Percentiles rank a stretch among this genome's conserved stretches.
These are phyloP conservation scores for Allium fistulosum DNA, from an alignment of 106 monocot genomes.

Conservation along the genomic window DNA sequence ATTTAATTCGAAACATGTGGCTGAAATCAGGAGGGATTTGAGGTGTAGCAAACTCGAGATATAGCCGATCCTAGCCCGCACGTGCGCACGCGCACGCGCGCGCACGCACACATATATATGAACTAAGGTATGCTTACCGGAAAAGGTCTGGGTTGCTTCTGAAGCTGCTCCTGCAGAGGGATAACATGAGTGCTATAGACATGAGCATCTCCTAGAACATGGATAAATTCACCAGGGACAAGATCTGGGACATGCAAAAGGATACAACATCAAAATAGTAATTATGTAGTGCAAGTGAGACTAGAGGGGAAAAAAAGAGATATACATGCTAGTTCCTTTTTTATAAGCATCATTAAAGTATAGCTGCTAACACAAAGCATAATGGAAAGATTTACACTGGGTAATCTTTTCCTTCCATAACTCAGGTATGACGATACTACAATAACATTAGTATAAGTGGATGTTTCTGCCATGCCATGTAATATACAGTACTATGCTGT, in stretches of 20 bases:
- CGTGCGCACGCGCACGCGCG: too few relatives aligned
- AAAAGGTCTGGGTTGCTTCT: conserved; percentile 22
- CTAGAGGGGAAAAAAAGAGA: background rate
- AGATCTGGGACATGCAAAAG: conserved; percentile 42
- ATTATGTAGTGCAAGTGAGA: background rate
- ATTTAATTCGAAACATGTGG: too few relatives aligned
- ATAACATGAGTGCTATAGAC: conserved; percentile 49
- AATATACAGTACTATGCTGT: too few relatives aligned
- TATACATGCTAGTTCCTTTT: background rate
- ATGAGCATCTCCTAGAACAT: conserved; percentile 92
- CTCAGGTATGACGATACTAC: too few relatives aligned
- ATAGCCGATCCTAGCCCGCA: too few relatives aligned
- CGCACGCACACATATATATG: background rate
- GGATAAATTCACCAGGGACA: conserved; percentile 85
- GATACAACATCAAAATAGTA: background rate
- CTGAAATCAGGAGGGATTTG: too few relatives aligned
- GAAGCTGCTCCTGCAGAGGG: conserved; percentile 28
- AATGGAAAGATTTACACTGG: too few relatives aligned
- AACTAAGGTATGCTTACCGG: conserved; percentile 12
- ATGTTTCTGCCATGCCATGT: too few relatives aligned
- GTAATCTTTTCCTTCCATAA: too few relatives aligned
- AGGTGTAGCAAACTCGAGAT: too few relatives aligned
- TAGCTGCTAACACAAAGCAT: background rate
- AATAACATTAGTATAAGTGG: too few relatives aligned
- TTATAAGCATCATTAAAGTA: background rate